Evolutionary conservation across 1,139 yeast species (phyloP), one percentile per base, ranked within the genome.

Genomic region (Yamadazyma sp.): DNA sequence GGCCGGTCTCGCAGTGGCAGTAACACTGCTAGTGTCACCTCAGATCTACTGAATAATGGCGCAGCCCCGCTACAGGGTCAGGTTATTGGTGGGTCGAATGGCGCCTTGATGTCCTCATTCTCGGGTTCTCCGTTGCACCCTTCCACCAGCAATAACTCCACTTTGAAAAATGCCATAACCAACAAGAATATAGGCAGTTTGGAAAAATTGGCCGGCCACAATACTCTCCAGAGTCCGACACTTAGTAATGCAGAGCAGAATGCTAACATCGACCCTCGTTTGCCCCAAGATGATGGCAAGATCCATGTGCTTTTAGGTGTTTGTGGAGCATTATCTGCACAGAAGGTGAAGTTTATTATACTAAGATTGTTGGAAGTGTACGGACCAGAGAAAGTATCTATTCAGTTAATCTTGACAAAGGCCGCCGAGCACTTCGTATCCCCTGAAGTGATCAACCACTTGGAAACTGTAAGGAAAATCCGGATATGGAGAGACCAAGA

Each of bases 201-300:
- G 18, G 51, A 47, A 37, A 47, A 44, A 35, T 42, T 45, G 36
- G 48, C 45, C n/a, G 42, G 45, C 11, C 18, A 47, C 7, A 26
- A 46, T 2, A 36, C 36, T 14, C 36, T 44, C 10, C 37, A 34
- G 14, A 41, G 46, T 31, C 51, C 48, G 11, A 28, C 38, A 11
- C 16, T 45, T 10, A 43, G 43, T 33, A 61, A 22, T 17, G 28
- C 23, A n/a, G 85, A 79, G 48, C 73, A 69, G 36, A 69, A 71
- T 23, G 66, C 78, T 29, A 81, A 81, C 48, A 69, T 81, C 38
- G 95, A 87, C 54, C 89, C 95, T 2, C 71, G 95, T 33, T 67
- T 89, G 49, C 95, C 95, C 1, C 88, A 85, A 56, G 91, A 89
- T 59, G 98, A 91, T 60, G 96, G 95, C 6, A 89, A 87, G 57